phyloP scores from a whole-genome alignment of 768 basidiomycete species.

The Gloeophyllum trabeum region DNA sequence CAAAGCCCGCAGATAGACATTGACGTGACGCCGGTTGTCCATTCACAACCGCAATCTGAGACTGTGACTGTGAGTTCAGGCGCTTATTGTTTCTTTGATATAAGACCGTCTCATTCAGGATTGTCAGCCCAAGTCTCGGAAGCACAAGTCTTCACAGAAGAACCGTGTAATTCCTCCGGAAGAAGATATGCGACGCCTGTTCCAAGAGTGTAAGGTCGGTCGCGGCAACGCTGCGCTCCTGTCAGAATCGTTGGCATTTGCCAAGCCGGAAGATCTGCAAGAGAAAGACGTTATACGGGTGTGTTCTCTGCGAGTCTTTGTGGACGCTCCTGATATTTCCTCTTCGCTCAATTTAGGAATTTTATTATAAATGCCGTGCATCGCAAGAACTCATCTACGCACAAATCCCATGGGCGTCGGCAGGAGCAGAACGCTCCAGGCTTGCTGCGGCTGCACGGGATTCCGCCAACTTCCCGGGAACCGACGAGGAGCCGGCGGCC shows the following conservation, averaged over 20 bases:
- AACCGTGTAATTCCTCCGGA: slow-evolving; percentile 55
- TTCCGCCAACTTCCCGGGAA: neutral
- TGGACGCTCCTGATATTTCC: no score
- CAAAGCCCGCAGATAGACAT: no score
- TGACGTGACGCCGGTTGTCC: no score
- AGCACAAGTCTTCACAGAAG: slow-evolving; percentile 9
- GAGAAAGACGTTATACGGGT: slow-evolving; percentile 58
- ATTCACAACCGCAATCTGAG: no score
- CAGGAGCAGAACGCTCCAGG: slow-evolving; percentile 67
- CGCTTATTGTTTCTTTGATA: neutral
- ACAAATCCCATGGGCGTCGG: slow-evolving; percentile 87
- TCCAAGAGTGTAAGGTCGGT: slow-evolving; percentile 80
- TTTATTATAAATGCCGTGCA: slow-evolving; percentile 62
- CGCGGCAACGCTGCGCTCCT: slow-evolving; percentile 72
- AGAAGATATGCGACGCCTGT: slow-evolving; percentile 74
- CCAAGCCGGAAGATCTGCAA: slow-evolving; percentile 60
- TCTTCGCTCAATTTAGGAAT: slow-evolving; percentile 47
- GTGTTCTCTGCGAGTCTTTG: slow-evolving; percentile 9
- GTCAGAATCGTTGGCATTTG: slow-evolving; percentile 55
- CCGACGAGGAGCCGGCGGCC: slow-evolving; percentile 21
- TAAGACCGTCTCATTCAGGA: neutral
- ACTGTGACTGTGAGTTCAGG: neutral
- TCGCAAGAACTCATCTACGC: slow-evolving; percentile 80
- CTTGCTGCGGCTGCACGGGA: neutral
- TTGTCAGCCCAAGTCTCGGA: slow-evolving; percentile 3